Base-by-base conservation (phyloP, 2,329 filamentous ascomycete genomes). In the Phyllosticta citrichinensis region DNA sequence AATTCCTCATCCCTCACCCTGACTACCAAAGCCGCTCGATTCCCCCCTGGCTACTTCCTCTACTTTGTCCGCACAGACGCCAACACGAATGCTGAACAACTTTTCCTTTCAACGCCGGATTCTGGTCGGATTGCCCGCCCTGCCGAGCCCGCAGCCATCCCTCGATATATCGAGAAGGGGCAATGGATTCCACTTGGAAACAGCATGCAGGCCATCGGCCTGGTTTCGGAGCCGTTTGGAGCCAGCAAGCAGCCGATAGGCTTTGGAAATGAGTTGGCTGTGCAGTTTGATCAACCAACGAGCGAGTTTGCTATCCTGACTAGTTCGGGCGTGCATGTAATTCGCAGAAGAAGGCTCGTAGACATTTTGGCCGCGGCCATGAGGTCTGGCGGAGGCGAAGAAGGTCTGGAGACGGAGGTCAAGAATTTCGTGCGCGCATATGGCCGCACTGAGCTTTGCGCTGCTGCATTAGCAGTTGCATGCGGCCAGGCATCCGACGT, bases 181-280 rank as follows among this genome's bases (percentile, higher is more conserved):
- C 87, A 87, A 64, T 94, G 87, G 84, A 79, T 97, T 35, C 83
- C 87, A 2, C 79, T 99, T 20, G 85, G 85, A 25, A 85, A 89
- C 68, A 82, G 81, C 35, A 86, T 87, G 6, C 87, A 96, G 70
- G 90, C 89, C 65, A 83, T 97, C 61, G 91, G 91, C 2, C 75
- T 91, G 12, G 84, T 91, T 27, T 89, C 87, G 0, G 81, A 83
- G 56, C 83, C 88, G 0, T 93, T 91, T 66, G 60, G 60, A n/a
- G 73, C 73, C 0, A 81, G 85, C 17, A 88, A 88, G 10, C 81
- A 85, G 0, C 76, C 76, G 11, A 82, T 85, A 22, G 93, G 92
- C 0, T 97, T 96, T 68, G 92, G 93, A 11, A 99, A 99, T 67
- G 94, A 99, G 75, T 79, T 97, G 61, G 91, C 94, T 1, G 88